Base-by-base conservation (phyloP, 2,329 filamentous ascomycete species). In the Harringtonia lauricola region DNA sequence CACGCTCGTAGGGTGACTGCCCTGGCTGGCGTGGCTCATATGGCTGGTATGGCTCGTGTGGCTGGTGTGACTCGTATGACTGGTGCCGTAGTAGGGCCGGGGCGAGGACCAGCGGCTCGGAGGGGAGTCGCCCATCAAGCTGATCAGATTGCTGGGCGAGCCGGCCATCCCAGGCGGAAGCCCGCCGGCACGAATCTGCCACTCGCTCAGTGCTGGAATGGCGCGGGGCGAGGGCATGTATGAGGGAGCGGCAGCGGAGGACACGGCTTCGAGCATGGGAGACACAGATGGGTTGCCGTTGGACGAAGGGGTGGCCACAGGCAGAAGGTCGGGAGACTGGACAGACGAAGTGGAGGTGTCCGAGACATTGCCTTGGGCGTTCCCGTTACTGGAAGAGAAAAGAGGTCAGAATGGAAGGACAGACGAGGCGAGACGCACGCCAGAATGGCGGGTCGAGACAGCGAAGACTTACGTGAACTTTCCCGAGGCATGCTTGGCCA, bases 101-200 rank as follows among this genome's bases (percentile, higher is more conserved):
- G 74, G 60, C 48, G 56, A 71, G 51, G 65, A 65, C 66, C 63
- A 70, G 54, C 65, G 68, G 17, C 68, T 73, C 3, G 71, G 70
- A 39, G 71, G 70, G 19, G 70, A 74, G 49, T 74, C 71, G 43
- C 68, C 68, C 56, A 64, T 63, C 46, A 73, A 55, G 54, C 63
- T 71, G 49, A 72, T 71, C 45, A 72, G 60, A 47, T 73, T 73
- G 41, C 67, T 64, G n/a, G 70, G 70, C n/a, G 71, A 73, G 46
- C 69, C 67, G 54, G 61, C 64, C 52, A 72, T 61, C 46, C 59
- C 65, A 43, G 59, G 43, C 3, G 50, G 41, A 8, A 56, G 54
- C 42, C 29, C 19, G 38, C 61, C 59, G n/a, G 56, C 56, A 41
- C 63, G 59, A 36, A 47, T n/a, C 48, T 41, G n/a, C 54, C 54